Percentiles rank a stretch among this genome's conserved stretches.
These are phyloP conservation scores for Aspergillus candidus DNA, from an alignment of 2,329 filamentous ascomycete genomes.

Conservation along the genomic window DNA sequence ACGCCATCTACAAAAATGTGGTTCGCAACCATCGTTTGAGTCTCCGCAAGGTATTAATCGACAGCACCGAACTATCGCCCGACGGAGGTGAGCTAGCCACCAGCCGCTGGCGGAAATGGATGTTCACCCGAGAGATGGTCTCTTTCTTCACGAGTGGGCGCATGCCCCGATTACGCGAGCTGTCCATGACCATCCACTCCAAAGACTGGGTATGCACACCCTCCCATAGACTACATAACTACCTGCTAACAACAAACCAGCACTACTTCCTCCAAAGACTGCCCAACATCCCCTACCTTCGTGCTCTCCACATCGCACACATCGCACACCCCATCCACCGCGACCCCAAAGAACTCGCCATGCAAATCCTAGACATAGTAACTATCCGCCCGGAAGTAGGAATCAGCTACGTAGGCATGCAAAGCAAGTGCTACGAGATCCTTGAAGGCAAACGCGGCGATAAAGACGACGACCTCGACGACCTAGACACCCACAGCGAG, in stretches of 20 bases:
- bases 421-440: slow-evolving; percentile 76
- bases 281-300: slow-evolving; percentile 63
- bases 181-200: slow-evolving; percentile 67
- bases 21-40: slow-evolving; percentile 65
- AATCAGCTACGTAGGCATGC: slow-evolving; percentile 70
- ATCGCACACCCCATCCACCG: slow-evolving; percentile 58
- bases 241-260: slow-evolving; percentile 38
- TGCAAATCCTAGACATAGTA: slow-evolving; percentile 73
- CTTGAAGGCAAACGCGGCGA: slow-evolving; percentile 52
- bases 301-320: slow-evolving; percentile 64
- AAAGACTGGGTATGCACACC: slow-evolving; percentile 63
- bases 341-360: slow-evolving; percentile 63
- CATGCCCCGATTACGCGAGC: slow-evolving; percentile 65
- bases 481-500: slow-evolving; percentile 43
- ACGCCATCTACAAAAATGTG: slow-evolving; percentile 64
- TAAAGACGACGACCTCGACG: slow-evolving; percentile 29
- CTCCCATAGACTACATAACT: not conserved
- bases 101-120: slow-evolving; percentile 62
- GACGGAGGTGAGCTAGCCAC: slow-evolving; percentile 33
- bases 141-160: slow-evolving; percentile 69
- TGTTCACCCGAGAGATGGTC: slow-evolving; percentile 62
- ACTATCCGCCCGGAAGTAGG: slow-evolving; percentile 68
- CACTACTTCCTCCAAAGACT: slow-evolving; percentile 73
- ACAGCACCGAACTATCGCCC: slow-evolving; percentile 56
- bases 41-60: slow-evolving; percentile 66